Evolutionary conservation across 129 eudicot genomes (phyloP).

Genomic region (Ambrosia trifida): DNA sequence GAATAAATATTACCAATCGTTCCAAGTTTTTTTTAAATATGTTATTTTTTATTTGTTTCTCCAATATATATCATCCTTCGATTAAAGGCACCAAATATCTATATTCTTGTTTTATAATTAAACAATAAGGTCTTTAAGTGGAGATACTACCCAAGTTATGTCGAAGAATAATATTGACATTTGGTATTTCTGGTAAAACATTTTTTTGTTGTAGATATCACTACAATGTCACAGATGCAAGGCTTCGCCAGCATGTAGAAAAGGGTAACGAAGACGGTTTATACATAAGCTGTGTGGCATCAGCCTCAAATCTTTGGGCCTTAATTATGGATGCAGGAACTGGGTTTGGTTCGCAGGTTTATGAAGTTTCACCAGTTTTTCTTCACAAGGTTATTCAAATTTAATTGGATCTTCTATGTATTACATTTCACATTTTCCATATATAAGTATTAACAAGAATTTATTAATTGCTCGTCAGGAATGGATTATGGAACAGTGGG

Average conservation of each 20-base stretch:
- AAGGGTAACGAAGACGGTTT: constrained; percentile 93
- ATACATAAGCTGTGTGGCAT: constrained; percentile 92
- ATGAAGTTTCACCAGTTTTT: constrained; percentile 82
- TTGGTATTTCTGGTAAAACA: background rate
- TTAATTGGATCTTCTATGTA: background rate
- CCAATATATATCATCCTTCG: background rate
- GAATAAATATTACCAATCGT: no score
- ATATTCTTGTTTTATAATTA: background rate
- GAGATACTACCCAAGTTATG: background rate
- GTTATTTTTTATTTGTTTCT: background rate
- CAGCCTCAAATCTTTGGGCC: constrained; percentile 95
- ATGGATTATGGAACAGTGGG: constrained; percentile 99
- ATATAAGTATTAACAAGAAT: background rate
- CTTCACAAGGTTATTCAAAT: constrained; percentile 72
- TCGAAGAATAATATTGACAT: background rate
- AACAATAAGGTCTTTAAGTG: background rate
- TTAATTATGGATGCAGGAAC: constrained; percentile 98
- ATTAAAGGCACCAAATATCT: background rate
- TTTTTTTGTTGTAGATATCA: constrained; percentile 65
- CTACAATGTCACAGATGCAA: constrained; percentile 87
- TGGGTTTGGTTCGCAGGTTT: constrained; percentile 79
- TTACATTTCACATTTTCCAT: background rate
- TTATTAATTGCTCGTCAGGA: constrained; percentile 46
- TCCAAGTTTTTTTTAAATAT: no score
- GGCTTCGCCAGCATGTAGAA: constrained; percentile 88